Evolutionary conservation across 202 grass and related monocot genomes (phyloP).

Genomic region (Digitaria exilis): DNA sequence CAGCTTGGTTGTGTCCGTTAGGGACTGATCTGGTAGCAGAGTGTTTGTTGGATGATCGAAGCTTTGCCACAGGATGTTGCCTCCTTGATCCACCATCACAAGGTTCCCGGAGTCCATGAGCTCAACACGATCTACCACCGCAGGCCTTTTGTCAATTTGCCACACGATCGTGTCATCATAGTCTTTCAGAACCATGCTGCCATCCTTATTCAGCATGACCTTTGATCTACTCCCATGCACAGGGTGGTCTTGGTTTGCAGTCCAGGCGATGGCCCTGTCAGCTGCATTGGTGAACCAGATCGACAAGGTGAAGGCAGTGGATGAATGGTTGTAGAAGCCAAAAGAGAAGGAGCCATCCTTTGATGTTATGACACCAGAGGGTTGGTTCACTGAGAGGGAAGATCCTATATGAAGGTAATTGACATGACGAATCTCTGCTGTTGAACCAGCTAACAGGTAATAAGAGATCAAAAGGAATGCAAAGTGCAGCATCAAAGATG

Average conservation of each 20-base stretch:
- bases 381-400: constrained; percentile 42
- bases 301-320: constrained; percentile 51
- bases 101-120: constrained; percentile 55
- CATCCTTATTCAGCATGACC: constrained; percentile 40
- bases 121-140: constrained; percentile 19
- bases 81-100: constrained; percentile 31
- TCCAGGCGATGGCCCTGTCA: constrained; percentile 44
- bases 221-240: constrained; percentile 32
- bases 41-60: constrained; percentile 61
- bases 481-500: too few species aligned
- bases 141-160: constrained; percentile 3
- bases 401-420: constrained; percentile 17
- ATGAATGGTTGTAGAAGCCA: constrained; percentile 57
- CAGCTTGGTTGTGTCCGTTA: constrained; percentile 41
- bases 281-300: constrained; percentile 61
- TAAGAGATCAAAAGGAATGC: too few species aligned
- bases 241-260: constrained; percentile 40
- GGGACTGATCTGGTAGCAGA: constrained; percentile 43
- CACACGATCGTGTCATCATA: constrained; percentile 40
- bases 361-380: constrained; percentile 43
- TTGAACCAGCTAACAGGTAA: too few species aligned
- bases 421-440: too few species aligned
- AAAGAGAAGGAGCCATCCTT: constrained; percentile 44
- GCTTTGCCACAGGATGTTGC: constrained; percentile 55
- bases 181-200: constrained; percentile 48